phyloP scores from a whole-genome alignment of 805 yeast species.

The Metschnikowia sp. region DNA sequence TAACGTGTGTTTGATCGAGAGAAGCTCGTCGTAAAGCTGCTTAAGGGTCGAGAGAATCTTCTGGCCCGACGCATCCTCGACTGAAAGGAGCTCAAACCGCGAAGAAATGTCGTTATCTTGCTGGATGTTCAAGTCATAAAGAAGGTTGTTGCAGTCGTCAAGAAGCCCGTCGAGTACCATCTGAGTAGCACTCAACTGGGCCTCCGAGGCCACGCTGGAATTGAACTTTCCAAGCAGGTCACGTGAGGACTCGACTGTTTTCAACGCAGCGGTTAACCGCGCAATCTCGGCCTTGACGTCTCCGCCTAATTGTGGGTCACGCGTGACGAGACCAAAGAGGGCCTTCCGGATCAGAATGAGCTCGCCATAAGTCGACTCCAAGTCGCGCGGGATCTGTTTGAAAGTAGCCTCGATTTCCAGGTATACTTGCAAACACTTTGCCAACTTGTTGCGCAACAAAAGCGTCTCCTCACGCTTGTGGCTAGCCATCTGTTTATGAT shows the following conservation, averaged over 20 bases:
- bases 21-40: constrained; percentile 58
- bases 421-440: constrained; percentile 58
- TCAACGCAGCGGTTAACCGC: constrained; percentile 24
- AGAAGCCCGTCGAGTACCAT: constrained; percentile 66
- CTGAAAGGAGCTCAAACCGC: constrained; percentile 22
- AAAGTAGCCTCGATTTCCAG: constrained; percentile 50
- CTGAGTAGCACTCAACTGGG: constrained; percentile 27
- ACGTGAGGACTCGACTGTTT: constrained; percentile 36
- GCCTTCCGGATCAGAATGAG: constrained; percentile 63
- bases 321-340: constrained; percentile 36
- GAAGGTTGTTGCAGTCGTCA: constrained; percentile 77
- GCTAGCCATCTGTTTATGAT: constrained; percentile 2
- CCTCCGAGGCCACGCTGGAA: constrained; percentile 19
- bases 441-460: constrained; percentile 62
- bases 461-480: constrained; percentile 56
- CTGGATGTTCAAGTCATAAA: constrained; percentile 62
- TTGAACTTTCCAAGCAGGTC: constrained; percentile 55
- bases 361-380: constrained; percentile 48
- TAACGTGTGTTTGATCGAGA: constrained; percentile 64
- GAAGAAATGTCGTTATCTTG: constrained; percentile 25
- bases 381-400: constrained; percentile 40
- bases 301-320: constrained; percentile 6
- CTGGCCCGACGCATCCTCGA: constrained; percentile 38
- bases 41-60: constrained; percentile 29
- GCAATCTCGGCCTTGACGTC: constrained; percentile 15